Conservation (phyloP, 1,139 yeast genomes). For the Zygosaccharomyces sapae region DNA sequence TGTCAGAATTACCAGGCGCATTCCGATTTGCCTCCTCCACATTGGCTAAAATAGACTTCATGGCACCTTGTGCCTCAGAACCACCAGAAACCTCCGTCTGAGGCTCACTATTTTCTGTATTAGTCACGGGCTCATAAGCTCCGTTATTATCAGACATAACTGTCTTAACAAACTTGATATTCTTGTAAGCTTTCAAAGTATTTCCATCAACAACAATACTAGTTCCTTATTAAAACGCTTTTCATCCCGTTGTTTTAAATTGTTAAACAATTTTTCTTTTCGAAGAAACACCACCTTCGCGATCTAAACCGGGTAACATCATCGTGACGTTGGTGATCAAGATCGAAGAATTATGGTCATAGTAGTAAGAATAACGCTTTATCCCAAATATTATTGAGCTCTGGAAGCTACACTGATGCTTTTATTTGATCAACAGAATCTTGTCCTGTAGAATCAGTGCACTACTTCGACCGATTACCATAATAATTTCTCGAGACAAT, state of each 20-base stretch:
- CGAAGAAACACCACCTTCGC: neutral
- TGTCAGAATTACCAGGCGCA: conserved; percentile 14
- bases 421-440: too few relatives aligned
- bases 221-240: neutral
- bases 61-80: neutral
- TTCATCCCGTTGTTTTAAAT: neutral
- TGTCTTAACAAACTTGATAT: neutral
- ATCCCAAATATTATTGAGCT: too few relatives aligned
- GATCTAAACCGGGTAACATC: neutral
- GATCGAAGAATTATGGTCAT: too few relatives aligned
- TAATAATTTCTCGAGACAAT: too few relatives aligned
- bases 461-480: too few relatives aligned
- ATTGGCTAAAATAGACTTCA: conserved; percentile 14
- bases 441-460: too few relatives aligned
- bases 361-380: too few relatives aligned
- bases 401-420: too few relatives aligned
- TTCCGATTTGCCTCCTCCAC: conserved; percentile 13
- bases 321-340: too few relatives aligned
- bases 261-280: neutral
- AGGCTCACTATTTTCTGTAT: conserved; percentile 11
- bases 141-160: conserved; percentile 4
- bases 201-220: neutral
- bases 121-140: conserved; percentile 12
- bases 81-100: conserved; percentile 5
- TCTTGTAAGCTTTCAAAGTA: neutral